Percentiles rank a stretch among this genome's conserved stretches.
Conservation (phyloP, 768 basidiomycete genomes). For the Dictyophora rubrovolvata region DNA sequence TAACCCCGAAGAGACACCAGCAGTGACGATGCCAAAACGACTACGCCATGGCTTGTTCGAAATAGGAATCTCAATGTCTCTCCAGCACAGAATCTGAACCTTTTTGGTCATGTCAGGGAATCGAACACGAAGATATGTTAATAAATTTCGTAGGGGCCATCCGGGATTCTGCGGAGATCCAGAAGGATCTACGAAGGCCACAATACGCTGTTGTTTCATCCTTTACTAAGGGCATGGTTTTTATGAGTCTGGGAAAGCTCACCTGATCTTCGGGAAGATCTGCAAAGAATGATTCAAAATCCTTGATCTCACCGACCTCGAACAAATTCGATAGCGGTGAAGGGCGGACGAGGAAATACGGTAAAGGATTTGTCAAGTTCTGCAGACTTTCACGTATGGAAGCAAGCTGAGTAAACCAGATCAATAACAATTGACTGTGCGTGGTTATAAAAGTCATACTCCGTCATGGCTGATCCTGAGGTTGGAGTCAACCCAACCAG, state of each 20-base stretch:
- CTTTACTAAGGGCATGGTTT: slow-evolving; percentile 5
- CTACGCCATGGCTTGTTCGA: slow-evolving; percentile 45
- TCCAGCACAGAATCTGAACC: slow-evolving; percentile 67
- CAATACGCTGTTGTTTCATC: slow-evolving; percentile 25
- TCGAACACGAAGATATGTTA: slow-evolving; percentile 63
- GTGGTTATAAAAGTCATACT: slow-evolving; percentile 10
- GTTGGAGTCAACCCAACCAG: slow-evolving; percentile 46
- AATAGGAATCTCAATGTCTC: slow-evolving; percentile 46
- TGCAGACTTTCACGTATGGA: slow-evolving; percentile 42
- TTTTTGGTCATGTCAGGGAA: slow-evolving; percentile 35
- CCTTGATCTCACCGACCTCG: slow-evolving; percentile 35
- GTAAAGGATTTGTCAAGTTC: slow-evolving; percentile 22
- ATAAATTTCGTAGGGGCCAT: slow-evolving; percentile 90
- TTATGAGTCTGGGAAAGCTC: slow-evolving; percentile 14
- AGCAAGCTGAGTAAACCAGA: slow-evolving; percentile 31
- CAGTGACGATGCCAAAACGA: slow-evolving; percentile 44
- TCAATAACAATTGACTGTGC: background rate
- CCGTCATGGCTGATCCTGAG: slow-evolving; percentile 31
- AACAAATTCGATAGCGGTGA: slow-evolving; percentile 14
- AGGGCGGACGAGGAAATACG: slow-evolving; percentile 54
- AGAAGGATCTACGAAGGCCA: slow-evolving; percentile 81
- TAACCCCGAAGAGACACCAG: slow-evolving; percentile 16
- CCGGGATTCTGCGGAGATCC: slow-evolving; percentile 64
- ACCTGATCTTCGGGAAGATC: slow-evolving; percentile 33
- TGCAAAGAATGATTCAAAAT: slow-evolving; percentile 49